These are phyloP conservation scores for Carex littledalei DNA, from an alignment of 176 grass and related monocot species.

Conservation along the genomic window DNA sequence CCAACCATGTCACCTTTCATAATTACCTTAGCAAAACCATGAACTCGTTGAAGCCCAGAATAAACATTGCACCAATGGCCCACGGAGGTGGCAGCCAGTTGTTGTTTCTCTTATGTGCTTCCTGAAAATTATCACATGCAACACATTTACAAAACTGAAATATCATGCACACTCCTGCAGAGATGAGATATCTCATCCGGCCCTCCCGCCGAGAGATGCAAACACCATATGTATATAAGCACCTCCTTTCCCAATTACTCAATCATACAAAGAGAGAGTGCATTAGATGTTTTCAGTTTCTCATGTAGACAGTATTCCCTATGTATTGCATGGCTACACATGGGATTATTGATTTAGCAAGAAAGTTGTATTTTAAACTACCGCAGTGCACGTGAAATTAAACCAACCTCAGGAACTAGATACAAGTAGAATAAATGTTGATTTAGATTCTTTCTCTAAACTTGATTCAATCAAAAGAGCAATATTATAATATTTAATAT, in stretches of 20 bases:
- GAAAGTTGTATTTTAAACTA: neutral
- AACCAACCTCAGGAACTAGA: neutral
- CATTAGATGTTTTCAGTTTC: neutral
- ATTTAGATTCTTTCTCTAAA: neutral
- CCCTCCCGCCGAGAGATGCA: neutral
- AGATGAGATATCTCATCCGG: neutral
- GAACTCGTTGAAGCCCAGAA: conserved; percentile 97
- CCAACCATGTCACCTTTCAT: neutral
- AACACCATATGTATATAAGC: neutral
- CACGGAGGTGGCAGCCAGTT: conserved; percentile 95
- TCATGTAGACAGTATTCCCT: neutral
- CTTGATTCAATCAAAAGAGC: neutral
- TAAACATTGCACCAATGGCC: conserved; percentile 81
- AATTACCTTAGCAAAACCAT: conserved; percentile 90
- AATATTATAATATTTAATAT: conserved; percentile 7
- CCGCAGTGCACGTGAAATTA: neutral
- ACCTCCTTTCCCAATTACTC: neutral
- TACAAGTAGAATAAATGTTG: neutral
- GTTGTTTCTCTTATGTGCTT: conserved; percentile 97
- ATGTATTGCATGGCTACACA: neutral
- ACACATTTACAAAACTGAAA: neutral
- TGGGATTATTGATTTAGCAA: neutral
- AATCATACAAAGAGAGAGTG: no score
- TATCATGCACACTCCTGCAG: neutral
- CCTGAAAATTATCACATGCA: conserved; percentile 29